Conservation (phyloP, 495 filamentous ascomycete species). For the Penicillium macrosclerotiorum region DNA sequence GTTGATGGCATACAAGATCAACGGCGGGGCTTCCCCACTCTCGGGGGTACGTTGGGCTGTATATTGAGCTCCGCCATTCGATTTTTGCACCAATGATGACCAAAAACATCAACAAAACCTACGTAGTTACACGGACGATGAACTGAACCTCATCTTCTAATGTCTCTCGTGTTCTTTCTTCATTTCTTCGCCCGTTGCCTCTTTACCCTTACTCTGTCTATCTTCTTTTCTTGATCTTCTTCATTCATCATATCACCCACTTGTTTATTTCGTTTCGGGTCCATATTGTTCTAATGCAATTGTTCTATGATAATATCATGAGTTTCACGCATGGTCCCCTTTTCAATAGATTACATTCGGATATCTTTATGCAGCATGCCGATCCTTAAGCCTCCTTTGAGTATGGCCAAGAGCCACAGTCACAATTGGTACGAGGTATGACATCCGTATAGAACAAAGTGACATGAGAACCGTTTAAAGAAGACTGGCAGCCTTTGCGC, state of each 20-base stretch:
- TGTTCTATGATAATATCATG: slow-evolving; percentile 17
- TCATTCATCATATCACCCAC: too few species aligned
- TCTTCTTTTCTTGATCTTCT: slow-evolving; percentile 9
- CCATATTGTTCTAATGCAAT: slow-evolving; percentile 29
- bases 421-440: not conserved
- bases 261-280: slow-evolving; percentile 27
- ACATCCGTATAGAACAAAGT: not conserved
- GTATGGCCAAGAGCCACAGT: not conserved
- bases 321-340: slow-evolving; percentile 1
- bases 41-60: slow-evolving; percentile 12
- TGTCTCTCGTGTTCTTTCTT: slow-evolving; percentile 8
- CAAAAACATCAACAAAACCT: slow-evolving; percentile 15
- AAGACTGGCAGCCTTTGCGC: not conserved
- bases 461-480: not conserved
- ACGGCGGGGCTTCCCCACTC: not conserved
- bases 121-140: slow-evolving; percentile 19
- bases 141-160: slow-evolving; percentile 14
- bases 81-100: slow-evolving; percentile 14
- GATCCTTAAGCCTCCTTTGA: slow-evolving; percentile 10
- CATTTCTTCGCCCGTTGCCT: slow-evolving; percentile 4
- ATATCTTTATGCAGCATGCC: slow-evolving; percentile 4
- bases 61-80: slow-evolving; percentile 6
- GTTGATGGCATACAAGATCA: slow-evolving; percentile 2
- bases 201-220: slow-evolving; percentile 10
- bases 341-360: not conserved